phyloP scores from a whole-genome alignment of 768 basidiomycete species.

The Kwoniella mangroviensis region DNA sequence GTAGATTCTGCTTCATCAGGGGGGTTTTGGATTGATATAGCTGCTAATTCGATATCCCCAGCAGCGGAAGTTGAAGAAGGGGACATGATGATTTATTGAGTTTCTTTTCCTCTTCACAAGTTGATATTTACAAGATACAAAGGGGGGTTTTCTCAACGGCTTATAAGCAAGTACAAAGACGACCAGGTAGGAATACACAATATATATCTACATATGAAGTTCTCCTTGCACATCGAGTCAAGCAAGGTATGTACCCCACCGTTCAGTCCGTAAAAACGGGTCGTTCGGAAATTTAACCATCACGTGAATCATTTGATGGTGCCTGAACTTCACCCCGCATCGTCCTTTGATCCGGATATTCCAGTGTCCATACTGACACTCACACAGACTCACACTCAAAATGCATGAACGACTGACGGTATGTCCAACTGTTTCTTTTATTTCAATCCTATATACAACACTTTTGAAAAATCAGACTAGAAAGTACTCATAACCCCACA shows the following conservation, averaged over 20 bases:
- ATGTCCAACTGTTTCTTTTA: too few species aligned
- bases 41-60: conserved; percentile 8
- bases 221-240: background rate
- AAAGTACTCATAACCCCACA: conserved; percentile 46
- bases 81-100: background rate
- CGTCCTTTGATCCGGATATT: background rate
- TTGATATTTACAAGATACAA: background rate
- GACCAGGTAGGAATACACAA: too few species aligned
- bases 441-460: background rate
- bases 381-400: too few species aligned
- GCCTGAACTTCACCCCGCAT: background rate
- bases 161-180: too few species aligned
- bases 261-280: too few species aligned
- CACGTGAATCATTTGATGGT: background rate
- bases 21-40: conserved; percentile 10
- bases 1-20: background rate
- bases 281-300: background rate
- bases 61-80: background rate
- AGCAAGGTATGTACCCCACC: background rate
- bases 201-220: too few species aligned
- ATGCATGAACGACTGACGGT: too few species aligned
- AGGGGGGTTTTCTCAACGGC: too few species aligned
- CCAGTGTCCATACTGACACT: too few species aligned
- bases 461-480: conserved; percentile 4
- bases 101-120: background rate